Evolutionary conservation across 1,284 basidiomycete species (phyloP), one percentile per base, ranked within the genome.

Genomic region (Mycena sp.): DNA sequence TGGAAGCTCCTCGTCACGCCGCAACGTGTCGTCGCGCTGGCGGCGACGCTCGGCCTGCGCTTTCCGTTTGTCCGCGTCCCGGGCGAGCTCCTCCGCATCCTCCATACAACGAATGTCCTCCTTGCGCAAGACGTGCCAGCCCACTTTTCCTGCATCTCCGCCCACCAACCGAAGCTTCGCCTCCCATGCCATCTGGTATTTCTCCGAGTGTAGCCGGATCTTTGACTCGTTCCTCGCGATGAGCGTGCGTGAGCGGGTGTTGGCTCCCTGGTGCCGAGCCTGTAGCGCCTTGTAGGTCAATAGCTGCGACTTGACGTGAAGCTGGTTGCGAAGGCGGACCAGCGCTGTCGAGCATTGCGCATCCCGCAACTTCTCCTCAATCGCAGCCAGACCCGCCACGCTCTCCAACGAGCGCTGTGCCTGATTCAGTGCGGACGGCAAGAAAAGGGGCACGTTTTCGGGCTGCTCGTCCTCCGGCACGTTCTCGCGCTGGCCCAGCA

Each of bases 131-230:
- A 44, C 41, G 9, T 20, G n/a, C 68, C 68, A 70, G 14, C 44
- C 41, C 41, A 64, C 25, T 7, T 63, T 13, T 11, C 11, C 14
- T 14, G 22, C 52, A 54, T 54, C 22, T 25, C 52, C 54, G 20
- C 57, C 52, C 5, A 38, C 50, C 10, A 68, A 46, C 25, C 18
- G n/a, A 10, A n/a, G 10, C 66, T 34, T 48, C 38, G 67, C 67
- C 25, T 34, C 16, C 67, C 66, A 60, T 13, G 67, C 71, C n/a
- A 50, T 56, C 46, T 65, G 59, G 20, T 69, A 72, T 25, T 59
- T 52, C 25, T 56, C 62, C 3, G 63, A 61, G 25, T 63, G 54
- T 18, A 69, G 11, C 7, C 55, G 60, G 13, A 72, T 65, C 22
- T 69, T 65, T 54, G 11, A 39, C 50, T 72, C 59, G 20, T 54